Conservation (phyloP, 1,284 basidiomycete species). For the Leccinum pachyderme region DNA sequence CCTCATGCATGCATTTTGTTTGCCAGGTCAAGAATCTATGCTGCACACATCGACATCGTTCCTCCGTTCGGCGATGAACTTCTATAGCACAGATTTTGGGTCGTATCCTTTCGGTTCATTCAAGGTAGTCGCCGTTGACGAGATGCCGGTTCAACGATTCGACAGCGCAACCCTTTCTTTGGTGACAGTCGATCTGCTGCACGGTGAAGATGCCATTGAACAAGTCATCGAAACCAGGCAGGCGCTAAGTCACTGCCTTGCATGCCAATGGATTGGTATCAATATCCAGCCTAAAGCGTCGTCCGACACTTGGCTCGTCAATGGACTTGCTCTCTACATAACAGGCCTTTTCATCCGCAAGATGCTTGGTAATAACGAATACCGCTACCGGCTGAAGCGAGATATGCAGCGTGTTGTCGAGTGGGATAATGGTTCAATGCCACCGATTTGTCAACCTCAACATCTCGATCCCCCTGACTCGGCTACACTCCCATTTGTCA, state of each 20-base stretch:
- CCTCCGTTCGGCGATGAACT: slow-evolving; percentile 88
- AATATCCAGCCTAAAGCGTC: slow-evolving; percentile 95
- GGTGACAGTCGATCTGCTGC: slow-evolving; percentile 80
- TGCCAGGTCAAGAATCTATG: slow-evolving; percentile 82
- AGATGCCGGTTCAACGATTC: slow-evolving; percentile 75
- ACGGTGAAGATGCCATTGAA: slow-evolving; percentile 89
- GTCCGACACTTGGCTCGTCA: slow-evolving; percentile 95
- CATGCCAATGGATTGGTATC: slow-evolving; percentile 96
- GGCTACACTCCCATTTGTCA: slow-evolving; percentile 80
- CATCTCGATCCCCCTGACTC: slow-evolving; percentile 81
- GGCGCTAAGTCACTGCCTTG: slow-evolving; percentile 82
- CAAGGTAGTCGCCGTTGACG: slow-evolving; percentile 95
- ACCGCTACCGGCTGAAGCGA: slow-evolving; percentile 92
- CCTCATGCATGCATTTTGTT: slow-evolving; percentile 90
- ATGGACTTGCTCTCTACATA: slow-evolving; percentile 90
- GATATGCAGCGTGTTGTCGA: slow-evolving; percentile 94
- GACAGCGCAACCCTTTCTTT: slow-evolving; percentile 86
- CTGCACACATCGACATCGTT: slow-evolving; percentile 71
- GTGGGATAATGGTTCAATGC: slow-evolving; percentile 87
- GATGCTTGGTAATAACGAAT: slow-evolving; percentile 95
- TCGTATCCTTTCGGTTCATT: slow-evolving; percentile 96
- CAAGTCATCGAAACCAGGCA: slow-evolving; percentile 92
- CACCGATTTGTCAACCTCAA: slow-evolving; percentile 92
- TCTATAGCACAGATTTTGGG: slow-evolving; percentile 89
- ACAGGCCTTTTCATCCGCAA: slow-evolving; percentile 86